phyloP scores from a whole-genome alignment of 768 basidiomycete species.

The Auricularia cornea region DNA sequence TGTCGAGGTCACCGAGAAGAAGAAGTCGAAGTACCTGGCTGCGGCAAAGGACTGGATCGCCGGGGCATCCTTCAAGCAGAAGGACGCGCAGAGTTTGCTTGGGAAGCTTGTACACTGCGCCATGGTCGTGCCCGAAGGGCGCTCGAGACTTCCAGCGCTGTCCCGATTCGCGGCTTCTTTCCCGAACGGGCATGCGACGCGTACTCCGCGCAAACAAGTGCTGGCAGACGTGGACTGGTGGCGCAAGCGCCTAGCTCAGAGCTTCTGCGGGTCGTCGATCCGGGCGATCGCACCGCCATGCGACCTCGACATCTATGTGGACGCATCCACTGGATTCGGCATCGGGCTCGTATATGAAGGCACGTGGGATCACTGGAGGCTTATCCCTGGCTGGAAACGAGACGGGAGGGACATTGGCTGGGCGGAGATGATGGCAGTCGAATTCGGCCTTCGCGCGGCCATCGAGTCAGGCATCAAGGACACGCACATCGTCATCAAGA shows the following conservation, averaged over 20 bases:
- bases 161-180: not conserved
- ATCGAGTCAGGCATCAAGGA: not conserved
- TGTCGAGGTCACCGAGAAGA: not conserved
- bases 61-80: not conserved
- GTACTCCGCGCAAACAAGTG: not conserved
- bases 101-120: not conserved
- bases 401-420: not conserved
- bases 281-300: not conserved
- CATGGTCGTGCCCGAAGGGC: not conserved
- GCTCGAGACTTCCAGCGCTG: not conserved
- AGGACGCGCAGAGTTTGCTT: not conserved
- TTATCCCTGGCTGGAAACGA: not conserved
- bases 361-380: not conserved
- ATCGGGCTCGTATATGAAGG: not conserved
- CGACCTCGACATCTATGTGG: not conserved
- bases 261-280: not conserved
- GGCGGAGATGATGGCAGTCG: not conserved
- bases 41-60: not conserved
- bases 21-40: not conserved
- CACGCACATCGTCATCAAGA: not conserved
- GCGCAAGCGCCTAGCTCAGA: not conserved
- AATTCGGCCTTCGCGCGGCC: not conserved
- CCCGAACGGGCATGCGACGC: not conserved
- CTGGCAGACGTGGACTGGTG: not conserved
- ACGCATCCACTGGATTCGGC: not conserved